phyloP scores from a whole-genome alignment of 1,284 basidiomycete genomes.

The Ganoderma leucocontextum region DNA sequence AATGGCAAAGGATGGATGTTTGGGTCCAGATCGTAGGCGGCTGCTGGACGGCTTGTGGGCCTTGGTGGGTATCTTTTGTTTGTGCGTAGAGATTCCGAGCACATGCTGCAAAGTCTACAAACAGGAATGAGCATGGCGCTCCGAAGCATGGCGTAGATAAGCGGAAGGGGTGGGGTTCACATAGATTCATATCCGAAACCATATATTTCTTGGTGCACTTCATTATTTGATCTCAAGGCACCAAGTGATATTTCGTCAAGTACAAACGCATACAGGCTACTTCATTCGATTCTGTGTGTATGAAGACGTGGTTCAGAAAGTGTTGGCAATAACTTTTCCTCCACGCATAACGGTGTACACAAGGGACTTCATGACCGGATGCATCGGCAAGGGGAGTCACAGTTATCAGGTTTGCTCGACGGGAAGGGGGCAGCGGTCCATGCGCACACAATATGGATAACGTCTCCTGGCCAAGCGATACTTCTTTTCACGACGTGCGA shows the following conservation, averaged over 20 bases:
- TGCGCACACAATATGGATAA: not conserved
- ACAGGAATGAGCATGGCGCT: not conserved
- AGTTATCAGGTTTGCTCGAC: not conserved
- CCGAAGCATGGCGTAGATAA: not conserved
- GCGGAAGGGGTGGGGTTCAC: not conserved
- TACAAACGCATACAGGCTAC: not conserved
- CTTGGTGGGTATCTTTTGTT: slow-evolving; percentile 55
- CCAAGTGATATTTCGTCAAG: not conserved
- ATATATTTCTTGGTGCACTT: not conserved
- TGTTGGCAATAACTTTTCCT: not conserved
- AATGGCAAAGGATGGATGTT: slow-evolving; percentile 10
- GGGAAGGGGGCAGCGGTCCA: not conserved
- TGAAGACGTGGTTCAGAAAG: too few species aligned
- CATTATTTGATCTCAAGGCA: not conserved
- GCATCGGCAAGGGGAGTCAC: not conserved
- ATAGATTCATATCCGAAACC: not conserved
- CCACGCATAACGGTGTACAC: not conserved
- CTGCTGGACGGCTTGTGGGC: slow-evolving; percentile 4
- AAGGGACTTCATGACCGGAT: not conserved
- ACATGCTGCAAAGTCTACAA: slow-evolving; percentile 64
- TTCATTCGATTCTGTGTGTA: too few species aligned
- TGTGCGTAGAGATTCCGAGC: slow-evolving; percentile 66
- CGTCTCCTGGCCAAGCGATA: not conserved
- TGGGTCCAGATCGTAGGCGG: slow-evolving; percentile 1
- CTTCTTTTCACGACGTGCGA: not conserved